phyloP scores from a whole-genome alignment of 31 red algal genomes.

The Odonthalia washingtoniensis region DNA sequence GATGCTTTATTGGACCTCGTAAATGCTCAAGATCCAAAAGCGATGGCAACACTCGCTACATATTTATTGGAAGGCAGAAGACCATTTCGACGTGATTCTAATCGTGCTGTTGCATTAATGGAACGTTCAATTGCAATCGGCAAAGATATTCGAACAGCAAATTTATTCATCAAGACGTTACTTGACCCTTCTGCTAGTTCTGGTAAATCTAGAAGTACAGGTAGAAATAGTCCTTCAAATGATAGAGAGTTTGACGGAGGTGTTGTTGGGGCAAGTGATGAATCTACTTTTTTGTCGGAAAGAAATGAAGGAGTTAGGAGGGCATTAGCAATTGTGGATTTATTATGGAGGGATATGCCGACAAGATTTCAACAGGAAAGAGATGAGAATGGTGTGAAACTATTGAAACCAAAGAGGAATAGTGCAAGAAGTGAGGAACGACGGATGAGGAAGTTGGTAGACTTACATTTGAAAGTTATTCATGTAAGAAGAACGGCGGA shows the following conservation, averaged over 20 bases:
- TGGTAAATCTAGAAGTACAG: no score
- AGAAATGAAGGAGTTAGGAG: conserved; percentile 42
- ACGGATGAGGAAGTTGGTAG: no score
- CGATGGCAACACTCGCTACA: conserved; percentile 62
- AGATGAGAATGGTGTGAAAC: conserved; percentile 31
- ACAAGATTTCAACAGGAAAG: not conserved
- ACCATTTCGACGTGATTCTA: conserved; percentile 40
- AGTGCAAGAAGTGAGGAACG: conserved; percentile 39
- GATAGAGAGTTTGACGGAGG: no score
- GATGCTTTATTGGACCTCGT: conserved; percentile 18
- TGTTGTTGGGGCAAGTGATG: conserved; percentile 2
- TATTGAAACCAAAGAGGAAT: conserved; percentile 31
- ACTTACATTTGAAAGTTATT: conserved; percentile 47
- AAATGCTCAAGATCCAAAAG: conserved; percentile 57
- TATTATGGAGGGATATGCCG: conserved; percentile 67
- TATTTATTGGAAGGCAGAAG: conserved; percentile 49
- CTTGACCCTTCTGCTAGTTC: conserved; percentile 41
- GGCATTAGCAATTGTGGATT: conserved; percentile 42
- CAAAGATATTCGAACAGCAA: conserved; percentile 25
- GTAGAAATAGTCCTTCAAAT: no score
- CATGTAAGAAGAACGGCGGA: conserved; percentile 38
- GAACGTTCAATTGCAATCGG: conserved; percentile 78
- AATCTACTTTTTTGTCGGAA: not conserved
- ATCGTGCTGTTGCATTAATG: conserved; percentile 55
- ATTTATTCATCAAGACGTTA: conserved; percentile 50